Base-by-base conservation (phyloP, 495 filamentous ascomycete genomes). In the Endocarpon pusillum region DNA sequence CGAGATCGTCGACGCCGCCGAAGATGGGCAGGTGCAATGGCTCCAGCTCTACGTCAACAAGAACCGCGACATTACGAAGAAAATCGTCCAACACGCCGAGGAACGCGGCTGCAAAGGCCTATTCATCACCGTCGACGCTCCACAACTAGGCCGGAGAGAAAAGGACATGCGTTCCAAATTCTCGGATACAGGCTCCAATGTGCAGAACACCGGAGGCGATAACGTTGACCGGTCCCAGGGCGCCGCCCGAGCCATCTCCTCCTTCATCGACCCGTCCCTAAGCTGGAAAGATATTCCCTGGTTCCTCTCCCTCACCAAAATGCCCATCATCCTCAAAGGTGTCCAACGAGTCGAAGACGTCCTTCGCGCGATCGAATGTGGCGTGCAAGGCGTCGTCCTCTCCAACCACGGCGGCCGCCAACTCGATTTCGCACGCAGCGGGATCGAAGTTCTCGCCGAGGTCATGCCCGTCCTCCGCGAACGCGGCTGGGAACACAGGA, bases 11-110 rank as follows among this genome's bases (percentile, higher is more conserved):
- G 91, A 94, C 49, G 89, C 86, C 19, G 67, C 67, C 24, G 59
- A 70, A 40, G 80, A 68, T 8, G 77, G 75, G 37, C 89, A 96
- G 49, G 73, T 84, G 1, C 89, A 94, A 55, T 96, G 91, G 91
- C 61, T 99, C 32, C 89, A 99, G 56, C 69, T 99, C 0, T 99
- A 99, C 61, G 89, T 99, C 36, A 99, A 99, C 67, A 87, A 93
- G 52, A 77, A 99, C 62, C 77, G 91, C 33, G 71, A 65, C 27
- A 85, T 96, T 50, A 99, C 89, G 17, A 69, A 82, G 57, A 66
- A 72, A 38, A 96, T 99, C 45, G 76, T 99, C 16, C 48, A 81
- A 54, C 83, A 94, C 53, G 91, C 91, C 43, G 91, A 96, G 55
- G 64, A 62, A 45, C 76, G 87, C 36, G 91, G 89, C 19, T 94